Conservation (phyloP, 1,284 basidiomycete genomes). For the Thecaphora thlaspeos region DNA sequence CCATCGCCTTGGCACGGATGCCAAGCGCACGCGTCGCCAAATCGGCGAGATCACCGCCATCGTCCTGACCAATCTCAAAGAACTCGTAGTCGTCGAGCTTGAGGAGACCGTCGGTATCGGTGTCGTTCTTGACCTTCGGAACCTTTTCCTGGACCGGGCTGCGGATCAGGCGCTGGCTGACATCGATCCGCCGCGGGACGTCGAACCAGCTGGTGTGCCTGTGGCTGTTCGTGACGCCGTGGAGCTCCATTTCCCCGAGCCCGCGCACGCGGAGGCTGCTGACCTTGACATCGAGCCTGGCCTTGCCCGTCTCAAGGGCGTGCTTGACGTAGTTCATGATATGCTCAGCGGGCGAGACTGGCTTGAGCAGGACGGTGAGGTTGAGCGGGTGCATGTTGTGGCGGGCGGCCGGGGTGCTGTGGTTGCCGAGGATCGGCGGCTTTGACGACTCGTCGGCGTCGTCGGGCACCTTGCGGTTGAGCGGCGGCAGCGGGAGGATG, state of each 20-base stretch:
- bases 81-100: slow-evolving; percentile 51
- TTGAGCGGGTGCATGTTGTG: slow-evolving; percentile 42
- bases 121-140: slow-evolving; percentile 33
- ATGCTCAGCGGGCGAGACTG: slow-evolving; percentile 39
- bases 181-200: slow-evolving; percentile 36
- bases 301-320: slow-evolving; percentile 32
- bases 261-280: slow-evolving; percentile 38
- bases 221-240: slow-evolving; percentile 19
- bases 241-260: slow-evolving; percentile 33
- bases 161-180: slow-evolving; percentile 30
- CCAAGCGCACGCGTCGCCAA: slow-evolving; percentile 39
- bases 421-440: slow-evolving; percentile 32
- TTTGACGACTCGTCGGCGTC: slow-evolving; percentile 11
- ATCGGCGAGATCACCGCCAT: slow-evolving; percentile 5
- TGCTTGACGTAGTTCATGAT: slow-evolving; percentile 40
- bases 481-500: slow-evolving; percentile 38
- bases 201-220: slow-evolving; percentile 30
- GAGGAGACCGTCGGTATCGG: slow-evolving; percentile 30
- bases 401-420: slow-evolving; percentile 37
- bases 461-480: slow-evolving; percentile 20
- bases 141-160: slow-evolving; percentile 35
- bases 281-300: slow-evolving; percentile 46
- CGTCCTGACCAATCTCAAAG: slow-evolving; percentile 42
- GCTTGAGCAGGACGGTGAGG: slow-evolving; percentile 46
- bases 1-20: slow-evolving; percentile 42